A percentile compares a stretch with the other conserved stretches of the same genome.
phyloP scores from a whole-genome alignment of 1,284 basidiomycete genomes.

The Exobasidium rhododendri region DNA sequence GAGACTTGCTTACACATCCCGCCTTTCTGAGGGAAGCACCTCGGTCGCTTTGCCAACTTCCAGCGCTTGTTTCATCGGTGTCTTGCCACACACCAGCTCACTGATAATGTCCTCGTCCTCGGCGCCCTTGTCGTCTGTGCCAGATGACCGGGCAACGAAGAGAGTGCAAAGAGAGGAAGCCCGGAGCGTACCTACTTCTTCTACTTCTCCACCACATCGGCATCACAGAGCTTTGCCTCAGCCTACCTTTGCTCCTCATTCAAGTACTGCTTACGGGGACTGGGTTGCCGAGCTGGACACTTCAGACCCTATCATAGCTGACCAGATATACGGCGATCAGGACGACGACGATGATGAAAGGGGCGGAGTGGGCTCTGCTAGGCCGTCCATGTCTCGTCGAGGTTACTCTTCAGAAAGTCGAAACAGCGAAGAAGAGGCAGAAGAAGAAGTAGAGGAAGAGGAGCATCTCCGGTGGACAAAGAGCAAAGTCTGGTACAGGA shows the following conservation, averaged over 20 bases:
- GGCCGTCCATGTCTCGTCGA: too few species aligned
- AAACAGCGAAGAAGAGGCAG: not conserved
- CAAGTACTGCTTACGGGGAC: slow-evolving; percentile 8
- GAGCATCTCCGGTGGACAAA: slow-evolving; percentile 10
- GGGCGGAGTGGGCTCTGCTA: too few species aligned
- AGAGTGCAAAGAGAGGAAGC: too few species aligned
- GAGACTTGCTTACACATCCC: not conserved
- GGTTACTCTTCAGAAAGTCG: not conserved
- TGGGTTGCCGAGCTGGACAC: slow-evolving; percentile 10
- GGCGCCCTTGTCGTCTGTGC: too few species aligned
- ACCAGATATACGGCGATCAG: slow-evolving; percentile 7
- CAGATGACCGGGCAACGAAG: too few species aligned
- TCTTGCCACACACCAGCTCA: too few species aligned
- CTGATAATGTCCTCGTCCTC: too few species aligned
- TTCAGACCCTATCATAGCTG: slow-evolving; percentile 8
- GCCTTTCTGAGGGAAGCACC: not conserved
- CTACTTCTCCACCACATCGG: not conserved
- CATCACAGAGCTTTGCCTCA: not conserved
- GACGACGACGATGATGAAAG: not conserved
- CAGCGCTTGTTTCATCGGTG: too few species aligned
- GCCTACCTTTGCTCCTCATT: not conserved
- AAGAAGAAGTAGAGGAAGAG: slow-evolving; percentile 9
- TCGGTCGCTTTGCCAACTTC: too few species aligned
- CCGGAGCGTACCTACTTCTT: too few species aligned
- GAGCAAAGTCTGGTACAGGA: slow-evolving; percentile 36